Evolutionary conservation across 2,329 filamentous ascomycete genomes (phyloP).

Genomic region (Hypoxylon sp.): DNA sequence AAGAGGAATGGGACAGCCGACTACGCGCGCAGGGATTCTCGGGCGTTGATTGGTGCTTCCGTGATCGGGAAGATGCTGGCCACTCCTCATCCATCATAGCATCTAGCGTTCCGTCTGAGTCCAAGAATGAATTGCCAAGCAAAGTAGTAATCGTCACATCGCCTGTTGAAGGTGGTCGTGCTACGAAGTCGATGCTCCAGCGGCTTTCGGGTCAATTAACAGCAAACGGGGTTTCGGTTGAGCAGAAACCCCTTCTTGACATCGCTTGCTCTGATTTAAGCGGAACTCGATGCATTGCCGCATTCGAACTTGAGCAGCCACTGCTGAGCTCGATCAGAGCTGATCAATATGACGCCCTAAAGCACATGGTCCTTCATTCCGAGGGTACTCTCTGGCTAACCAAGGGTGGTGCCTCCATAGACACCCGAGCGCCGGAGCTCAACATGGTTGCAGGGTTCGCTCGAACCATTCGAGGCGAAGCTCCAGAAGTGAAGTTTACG

Average conservation of each 20-base stretch:
- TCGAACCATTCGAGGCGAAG: constrained; percentile 61
- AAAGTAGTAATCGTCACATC: constrained; percentile 46
- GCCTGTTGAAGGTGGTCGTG: constrained; percentile 34
- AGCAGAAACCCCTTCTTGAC: constrained; percentile 43
- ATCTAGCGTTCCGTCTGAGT: constrained; percentile 44
- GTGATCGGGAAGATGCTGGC: constrained; percentile 47
- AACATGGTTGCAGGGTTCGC: constrained; percentile 62
- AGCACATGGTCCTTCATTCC: constrained; percentile 47
- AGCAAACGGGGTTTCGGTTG: constrained; percentile 39
- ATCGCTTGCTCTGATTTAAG: constrained; percentile 41
- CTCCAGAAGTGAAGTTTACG: constrained; percentile 57
- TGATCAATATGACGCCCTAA: constrained; percentile 44
- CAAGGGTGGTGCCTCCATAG: constrained; percentile 45
- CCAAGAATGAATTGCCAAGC: constrained; percentile 39
- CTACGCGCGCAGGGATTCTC: constrained; percentile 47
- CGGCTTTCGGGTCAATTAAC: constrained; percentile 43
- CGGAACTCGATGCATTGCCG: constrained; percentile 46
- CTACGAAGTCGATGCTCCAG: constrained; percentile 41
- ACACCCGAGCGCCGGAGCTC: constrained; percentile 46
- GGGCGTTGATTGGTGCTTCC: constrained; percentile 48
- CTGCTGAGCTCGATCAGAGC: constrained; percentile 43
- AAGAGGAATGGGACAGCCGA: constrained; percentile 48
- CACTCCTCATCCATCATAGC: constrained; percentile 48
- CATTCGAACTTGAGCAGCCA: constrained; percentile 48
- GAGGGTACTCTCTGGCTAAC: constrained; percentile 48